A percentile compares a stretch with the other conserved stretches of the same genome.
These are phyloP conservation scores for Solanum chmielewskii DNA, from an alignment of 257 asterid genomes.

Conservation along the genomic window DNA sequence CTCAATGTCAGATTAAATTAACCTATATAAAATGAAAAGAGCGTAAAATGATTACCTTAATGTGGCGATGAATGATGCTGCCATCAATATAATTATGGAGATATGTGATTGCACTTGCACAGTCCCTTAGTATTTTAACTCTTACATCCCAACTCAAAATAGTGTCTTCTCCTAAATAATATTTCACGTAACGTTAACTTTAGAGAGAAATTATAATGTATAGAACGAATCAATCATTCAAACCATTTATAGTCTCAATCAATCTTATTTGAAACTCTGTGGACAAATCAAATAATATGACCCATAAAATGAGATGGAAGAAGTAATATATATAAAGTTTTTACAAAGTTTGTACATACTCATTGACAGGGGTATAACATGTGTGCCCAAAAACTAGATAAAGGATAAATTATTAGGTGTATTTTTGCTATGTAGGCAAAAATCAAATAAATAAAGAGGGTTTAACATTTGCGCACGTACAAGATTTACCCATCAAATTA, in stretches of 20 bases:
- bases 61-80: conserved; percentile 68
- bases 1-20: too few relatives aligned
- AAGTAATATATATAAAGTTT: background rate
- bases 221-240: conserved; percentile 11
- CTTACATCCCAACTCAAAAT: conserved; percentile 52
- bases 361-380: background rate
- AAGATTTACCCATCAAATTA: background rate
- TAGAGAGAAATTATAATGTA: background rate
- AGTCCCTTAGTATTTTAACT: conserved; percentile 51
- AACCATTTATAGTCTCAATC: conserved; percentile 2
- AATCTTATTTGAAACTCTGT: background rate
- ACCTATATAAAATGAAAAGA: too few relatives aligned
- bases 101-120: conserved; percentile 62
- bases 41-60: conserved; percentile 29
- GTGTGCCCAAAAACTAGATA: background rate
- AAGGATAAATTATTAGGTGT: background rate
- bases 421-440: background rate
- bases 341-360: background rate
- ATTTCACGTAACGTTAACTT: background rate
- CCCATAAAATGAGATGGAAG: background rate
- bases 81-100: conserved; percentile 60
- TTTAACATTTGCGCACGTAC: background rate
- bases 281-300: background rate
- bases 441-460: background rate
- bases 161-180: conserved; percentile 43